Evolutionary conservation across 345 rosid species (phyloP), one percentile per base, ranked within the genome.

Genomic region (Brassica nigra): DNA sequence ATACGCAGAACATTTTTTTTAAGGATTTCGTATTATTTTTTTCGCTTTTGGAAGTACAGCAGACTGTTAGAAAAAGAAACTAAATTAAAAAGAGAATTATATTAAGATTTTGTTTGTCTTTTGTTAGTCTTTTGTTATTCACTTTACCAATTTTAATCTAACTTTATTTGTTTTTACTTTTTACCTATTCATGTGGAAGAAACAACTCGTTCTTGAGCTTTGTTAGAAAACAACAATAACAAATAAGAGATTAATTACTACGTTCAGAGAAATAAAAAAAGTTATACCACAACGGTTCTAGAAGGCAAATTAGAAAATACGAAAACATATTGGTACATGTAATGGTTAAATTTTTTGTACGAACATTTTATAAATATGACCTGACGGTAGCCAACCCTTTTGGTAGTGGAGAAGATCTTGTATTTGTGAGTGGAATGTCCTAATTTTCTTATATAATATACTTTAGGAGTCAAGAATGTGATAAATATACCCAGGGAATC

Each of bases 321-420:
- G 9, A 52, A 11, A 52, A 44, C 16, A 66, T 11, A 23, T 69
- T 18, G 66, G 61, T 66, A 58, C 59, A 55, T 31, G 34, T 36
- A 37, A 73, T 68, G 74, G 68, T 67, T 79, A 74, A 55, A 73
- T 44, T 66, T 39, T 73, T 79, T 20, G 63, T 67, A 67, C 78
- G 74, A 66, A 79, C 68, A 44, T 0, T 57, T 71, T 66, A 72
- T 59, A 59, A 47, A 73, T 68, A 18, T 73, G 77, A 72, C 68
- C 62, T 78, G 78, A 79, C 34, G 44, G 36, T 68, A 68, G 37
- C 75, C 78, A 49, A 62, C 82, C 82, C 69, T 73, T 78, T 59
- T 61, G 42, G 44, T 61, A 74, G 70, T 79, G 82, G 78, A 78
- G 77, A 74, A 79, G 69, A 74, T 74, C 82, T 67, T 67, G 69